Percentiles rank a stretch among this genome's conserved stretches.
These are phyloP conservation scores for Globisporangium alternatum DNA, from an alignment of 352 stramenopile species.

Conservation along the genomic window DNA sequence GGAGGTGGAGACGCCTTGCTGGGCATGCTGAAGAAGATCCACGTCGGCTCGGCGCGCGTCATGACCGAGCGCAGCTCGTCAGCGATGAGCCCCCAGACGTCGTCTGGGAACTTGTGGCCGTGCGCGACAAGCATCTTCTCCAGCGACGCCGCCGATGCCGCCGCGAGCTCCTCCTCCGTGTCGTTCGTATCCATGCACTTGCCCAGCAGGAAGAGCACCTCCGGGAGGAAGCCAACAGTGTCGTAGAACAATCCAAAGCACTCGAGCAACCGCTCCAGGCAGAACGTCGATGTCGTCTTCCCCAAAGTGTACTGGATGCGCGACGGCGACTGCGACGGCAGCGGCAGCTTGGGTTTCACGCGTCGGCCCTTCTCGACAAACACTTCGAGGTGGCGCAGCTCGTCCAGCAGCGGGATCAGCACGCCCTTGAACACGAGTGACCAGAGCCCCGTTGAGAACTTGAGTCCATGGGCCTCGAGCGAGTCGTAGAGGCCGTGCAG, in stretches of 20 bases:
- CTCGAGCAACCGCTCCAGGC: constrained; percentile 56
- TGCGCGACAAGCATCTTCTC: constrained; percentile 70
- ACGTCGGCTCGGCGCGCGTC: constrained; percentile 68
- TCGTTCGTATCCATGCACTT: constrained; percentile 81
- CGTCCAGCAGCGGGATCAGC: constrained; percentile 81
- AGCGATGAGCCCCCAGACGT: constrained; percentile 77
- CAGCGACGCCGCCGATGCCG: constrained; percentile 49
- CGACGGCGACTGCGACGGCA: constrained; percentile 20
- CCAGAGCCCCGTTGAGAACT: constrained; percentile 81
- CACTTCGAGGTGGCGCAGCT: constrained; percentile 67
- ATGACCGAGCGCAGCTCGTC: constrained; percentile 81
- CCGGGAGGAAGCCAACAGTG: constrained; percentile 67
- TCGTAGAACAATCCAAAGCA: constrained; percentile 84
- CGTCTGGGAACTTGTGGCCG: constrained; percentile 75
- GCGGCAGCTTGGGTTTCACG: constrained; percentile 38
- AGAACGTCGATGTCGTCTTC: constrained; percentile 65
- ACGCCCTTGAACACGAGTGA: constrained; percentile 82
- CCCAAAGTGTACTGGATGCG: constrained; percentile 35
- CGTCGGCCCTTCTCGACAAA: constrained; percentile 46
- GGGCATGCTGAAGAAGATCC: constrained; percentile 55
- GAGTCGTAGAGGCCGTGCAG: constrained; percentile 74
- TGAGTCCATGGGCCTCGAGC: constrained; percentile 59
- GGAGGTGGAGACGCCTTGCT: neutral
- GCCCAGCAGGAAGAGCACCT: constrained; percentile 71
- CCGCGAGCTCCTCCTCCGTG: constrained; percentile 63